phyloP scores from a whole-genome alignment of 2,329 filamentous ascomycete genomes.

The Aureobasidium sp. region DNA sequence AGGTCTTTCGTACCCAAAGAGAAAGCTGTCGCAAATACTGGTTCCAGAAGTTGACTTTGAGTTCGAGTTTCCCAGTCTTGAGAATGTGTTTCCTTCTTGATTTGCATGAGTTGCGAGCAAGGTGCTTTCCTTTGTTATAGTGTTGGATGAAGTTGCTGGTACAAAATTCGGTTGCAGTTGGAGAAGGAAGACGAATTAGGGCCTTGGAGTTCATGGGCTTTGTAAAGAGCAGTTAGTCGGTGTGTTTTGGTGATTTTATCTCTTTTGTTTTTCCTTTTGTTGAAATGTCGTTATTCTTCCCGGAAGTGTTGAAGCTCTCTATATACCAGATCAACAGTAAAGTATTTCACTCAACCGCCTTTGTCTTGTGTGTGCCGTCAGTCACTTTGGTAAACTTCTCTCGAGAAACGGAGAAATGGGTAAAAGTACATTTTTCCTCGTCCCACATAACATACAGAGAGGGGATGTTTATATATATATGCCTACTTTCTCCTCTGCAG shows the following conservation, averaged over 20 bases:
- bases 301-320: too few species aligned
- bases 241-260: too few species aligned
- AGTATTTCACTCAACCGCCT: too few species aligned
- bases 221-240: too few species aligned
- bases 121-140: background rate
- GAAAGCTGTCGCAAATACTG: background rate
- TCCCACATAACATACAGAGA: slow-evolving; percentile 7
- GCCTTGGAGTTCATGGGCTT: too few species aligned
- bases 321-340: too few species aligned
- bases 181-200: background rate
- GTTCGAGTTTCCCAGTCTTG: background rate
- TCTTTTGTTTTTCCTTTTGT: too few species aligned
- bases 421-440: slow-evolving; percentile 6
- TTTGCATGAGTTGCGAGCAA: background rate
- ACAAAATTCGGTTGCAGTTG: background rate
- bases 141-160: background rate
- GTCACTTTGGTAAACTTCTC: too few species aligned
- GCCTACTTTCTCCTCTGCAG: slow-evolving; percentile 74
- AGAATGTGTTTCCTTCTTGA: slow-evolving; percentile 1
- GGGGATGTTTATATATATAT: background rate
- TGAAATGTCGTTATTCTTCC: too few species aligned
- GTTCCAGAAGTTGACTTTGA: background rate
- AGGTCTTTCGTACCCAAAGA: background rate
- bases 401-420: background rate
- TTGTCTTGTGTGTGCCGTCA: too few species aligned